Base-by-base conservation (phyloP, 148 eudicot species). In the Beta vulgaris region DNA sequence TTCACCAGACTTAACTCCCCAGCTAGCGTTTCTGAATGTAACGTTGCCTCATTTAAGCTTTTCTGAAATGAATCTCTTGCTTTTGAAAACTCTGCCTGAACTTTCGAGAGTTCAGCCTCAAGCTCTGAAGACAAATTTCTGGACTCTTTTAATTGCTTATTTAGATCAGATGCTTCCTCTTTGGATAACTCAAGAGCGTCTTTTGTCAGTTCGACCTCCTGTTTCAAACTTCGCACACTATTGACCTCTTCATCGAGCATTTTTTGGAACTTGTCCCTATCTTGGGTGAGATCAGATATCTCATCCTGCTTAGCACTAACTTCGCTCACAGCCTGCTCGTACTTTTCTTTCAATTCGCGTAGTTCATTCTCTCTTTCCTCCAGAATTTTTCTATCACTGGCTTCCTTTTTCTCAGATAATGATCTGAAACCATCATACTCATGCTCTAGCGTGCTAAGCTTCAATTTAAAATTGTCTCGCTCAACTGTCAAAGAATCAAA, bases 371-470 rank as follows among this genome's bases (percentile, higher is more conserved):
- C 86, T 61, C 61, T 85, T 59, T 92, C 87, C 58, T 69, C 85
- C 77, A 96, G 80, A 66, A 87, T 82, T 75, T 83, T 82, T 15
- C 87, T 86, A 81, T 88, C 87, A 25, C 79, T 76, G 28, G 89
- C 88, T 32, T 80, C 84, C 70, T 86, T 88, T 76, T 82, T 77
- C 49, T 78, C 83, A 2, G 87, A 82, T 14, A 62, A 82, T 46
- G 73, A 73, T 76, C 83, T 92, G 57, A 88, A 69, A 26, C 82
- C 82, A 60, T 75, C 61, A 61, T 85, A 96, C 49, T 86, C 88
- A 44, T 76, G 77, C 67, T 77, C 67, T 70, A 85, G 74, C 37
- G 80, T 53, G 71, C 82, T 76, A 39, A 89, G 73, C 71, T 87
- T 74, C 60, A 32, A 57, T 31, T 68, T 80, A 14, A 75, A 71